Evolutionary conservation across 148 eudicot species (phyloP).

Genomic region (Cornus kousa): DNA sequence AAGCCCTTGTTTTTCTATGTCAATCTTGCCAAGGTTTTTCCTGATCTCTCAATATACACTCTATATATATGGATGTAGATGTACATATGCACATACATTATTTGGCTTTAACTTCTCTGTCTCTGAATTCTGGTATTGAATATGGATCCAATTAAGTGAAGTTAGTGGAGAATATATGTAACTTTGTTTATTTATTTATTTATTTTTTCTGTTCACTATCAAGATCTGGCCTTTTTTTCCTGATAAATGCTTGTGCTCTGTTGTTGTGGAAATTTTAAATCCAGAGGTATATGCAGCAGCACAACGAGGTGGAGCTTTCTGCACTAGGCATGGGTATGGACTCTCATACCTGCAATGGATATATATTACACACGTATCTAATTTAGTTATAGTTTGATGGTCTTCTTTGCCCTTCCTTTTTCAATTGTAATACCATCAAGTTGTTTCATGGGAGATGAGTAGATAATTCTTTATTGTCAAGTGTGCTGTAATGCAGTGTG

Average conservation of each 20-base stretch:
- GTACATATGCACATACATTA: background rate
- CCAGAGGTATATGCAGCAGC: slow-evolving; percentile 65
- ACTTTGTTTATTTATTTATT: too few species aligned
- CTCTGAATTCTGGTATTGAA: too few species aligned
- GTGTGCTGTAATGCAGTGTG: too few species aligned
- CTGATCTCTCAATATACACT: background rate
- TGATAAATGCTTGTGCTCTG: too few species aligned
- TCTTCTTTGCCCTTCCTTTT: too few species aligned
- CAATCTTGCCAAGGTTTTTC: slow-evolving; percentile 61
- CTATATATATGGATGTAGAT: background rate
- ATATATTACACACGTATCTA: background rate
- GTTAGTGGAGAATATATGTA: too few species aligned
- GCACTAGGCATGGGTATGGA: slow-evolving; percentile 69
- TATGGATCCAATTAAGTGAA: too few species aligned
- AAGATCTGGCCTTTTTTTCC: too few species aligned
- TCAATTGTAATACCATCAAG: too few species aligned
- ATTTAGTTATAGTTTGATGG: background rate
- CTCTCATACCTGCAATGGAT: background rate
- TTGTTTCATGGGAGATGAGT: too few species aligned
- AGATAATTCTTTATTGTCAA: too few species aligned
- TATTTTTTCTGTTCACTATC: too few species aligned
- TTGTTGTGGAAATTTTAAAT: slow-evolving; percentile 2
- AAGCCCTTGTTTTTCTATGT: slow-evolving; percentile 70
- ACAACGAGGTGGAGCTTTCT: slow-evolving; percentile 64
- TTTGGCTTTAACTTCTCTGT: background rate